These are phyloP conservation scores for Cardamine chenopodiifolia DNA, from an alignment of 345 rosid species.

Conservation along the genomic window DNA sequence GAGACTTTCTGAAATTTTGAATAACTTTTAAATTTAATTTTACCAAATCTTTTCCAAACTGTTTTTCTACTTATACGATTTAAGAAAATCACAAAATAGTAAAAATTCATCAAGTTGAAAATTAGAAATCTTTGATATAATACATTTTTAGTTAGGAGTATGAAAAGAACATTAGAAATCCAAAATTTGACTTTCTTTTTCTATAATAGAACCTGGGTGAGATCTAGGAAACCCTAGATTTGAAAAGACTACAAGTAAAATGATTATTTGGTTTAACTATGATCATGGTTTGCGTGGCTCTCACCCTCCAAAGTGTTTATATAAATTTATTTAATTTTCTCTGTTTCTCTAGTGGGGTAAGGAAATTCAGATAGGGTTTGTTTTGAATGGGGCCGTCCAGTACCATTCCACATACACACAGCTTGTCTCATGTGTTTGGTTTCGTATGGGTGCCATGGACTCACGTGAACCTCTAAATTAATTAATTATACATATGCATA, in stretches of 20 bases:
- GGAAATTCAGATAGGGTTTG: conserved; percentile 42
- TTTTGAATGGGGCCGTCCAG: conserved; percentile 40
- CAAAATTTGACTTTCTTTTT: conserved; percentile 38
- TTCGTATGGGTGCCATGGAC: conserved; percentile 40
- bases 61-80: background rate
- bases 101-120: background rate
- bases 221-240: conserved; percentile 40
- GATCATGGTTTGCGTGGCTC: conserved; percentile 43
- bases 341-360: conserved; percentile 38
- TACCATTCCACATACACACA: conserved; percentile 39
- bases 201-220: conserved; percentile 35
- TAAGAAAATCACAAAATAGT: background rate
- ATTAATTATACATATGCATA: background rate
- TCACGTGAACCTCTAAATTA: conserved; percentile 47
- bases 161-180: conserved; percentile 31
- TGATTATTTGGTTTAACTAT: conserved; percentile 27
- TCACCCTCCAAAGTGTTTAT: conserved; percentile 14
- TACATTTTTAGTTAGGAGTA: conserved; percentile 14
- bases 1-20: no score
- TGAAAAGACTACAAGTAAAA: conserved; percentile 41
- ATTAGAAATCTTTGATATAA: background rate
- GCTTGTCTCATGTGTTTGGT: conserved; percentile 44
- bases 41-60: background rate
- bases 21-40: background rate
- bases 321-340: background rate